Conservation (phyloP, 2,329 filamentous ascomycete genomes). For the Arthrocladium fulminans region DNA sequence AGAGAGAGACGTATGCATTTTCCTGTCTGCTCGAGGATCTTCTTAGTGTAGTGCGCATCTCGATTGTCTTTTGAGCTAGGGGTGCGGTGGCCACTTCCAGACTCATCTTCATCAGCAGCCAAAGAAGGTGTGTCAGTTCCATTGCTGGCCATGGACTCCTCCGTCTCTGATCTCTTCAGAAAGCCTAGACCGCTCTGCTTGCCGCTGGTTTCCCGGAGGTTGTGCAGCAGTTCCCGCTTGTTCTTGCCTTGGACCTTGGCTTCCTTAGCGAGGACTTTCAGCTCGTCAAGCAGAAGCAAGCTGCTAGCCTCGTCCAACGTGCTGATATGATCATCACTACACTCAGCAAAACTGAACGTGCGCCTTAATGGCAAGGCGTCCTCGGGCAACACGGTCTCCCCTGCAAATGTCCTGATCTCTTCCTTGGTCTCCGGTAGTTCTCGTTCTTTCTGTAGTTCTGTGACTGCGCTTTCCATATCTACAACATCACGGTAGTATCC, state of each 20-base stretch:
- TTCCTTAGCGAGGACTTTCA: slow-evolving; percentile 76
- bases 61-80: slow-evolving; percentile 48
- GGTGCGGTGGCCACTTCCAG: slow-evolving; percentile 27
- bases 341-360: slow-evolving; percentile 70
- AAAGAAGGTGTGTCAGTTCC: slow-evolving; percentile 24
- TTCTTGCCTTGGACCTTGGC: slow-evolving; percentile 80
- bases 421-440: slow-evolving; percentile 42
- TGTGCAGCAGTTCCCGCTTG: slow-evolving; percentile 67
- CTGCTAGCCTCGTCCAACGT: slow-evolving; percentile 75
- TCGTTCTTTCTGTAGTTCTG: slow-evolving; percentile 51
- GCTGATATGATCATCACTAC: slow-evolving; percentile 62
- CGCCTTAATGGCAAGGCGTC: slow-evolving; percentile 41
- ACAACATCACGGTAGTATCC: slow-evolving; percentile 76
- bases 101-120: slow-evolving; percentile 30
- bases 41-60: slow-evolving; percentile 64
- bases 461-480: slow-evolving; percentile 59
- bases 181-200: slow-evolving; percentile 69
- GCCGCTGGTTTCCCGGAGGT: slow-evolving; percentile 64
- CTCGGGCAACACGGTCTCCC: slow-evolving; percentile 41
- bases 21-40: slow-evolving; percentile 68
- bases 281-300: slow-evolving; percentile 74
- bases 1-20: slow-evolving; percentile 75
- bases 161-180: slow-evolving; percentile 55
- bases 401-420: slow-evolving; percentile 33
- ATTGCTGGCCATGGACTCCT: slow-evolving; percentile 37